These are phyloP conservation scores for Trichoderma sp. DNA, from an alignment of 2,329 filamentous ascomycete genomes.

Conservation along the genomic window DNA sequence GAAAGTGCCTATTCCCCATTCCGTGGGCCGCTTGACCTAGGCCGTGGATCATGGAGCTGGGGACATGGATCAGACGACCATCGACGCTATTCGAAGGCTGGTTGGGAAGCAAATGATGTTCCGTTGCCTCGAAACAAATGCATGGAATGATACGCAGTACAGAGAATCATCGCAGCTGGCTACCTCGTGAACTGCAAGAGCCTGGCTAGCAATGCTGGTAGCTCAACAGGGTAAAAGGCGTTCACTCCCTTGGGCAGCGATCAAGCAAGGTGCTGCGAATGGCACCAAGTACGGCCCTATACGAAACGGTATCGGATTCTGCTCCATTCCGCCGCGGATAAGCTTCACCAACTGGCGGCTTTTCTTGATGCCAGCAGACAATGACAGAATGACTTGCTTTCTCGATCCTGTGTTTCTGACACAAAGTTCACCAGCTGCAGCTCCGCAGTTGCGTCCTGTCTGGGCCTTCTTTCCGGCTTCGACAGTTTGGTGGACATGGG, in stretches of 20 bases:
- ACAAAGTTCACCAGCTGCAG: neutral
- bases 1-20: neutral
- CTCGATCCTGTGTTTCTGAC: neutral
- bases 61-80: neutral
- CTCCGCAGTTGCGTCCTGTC: neutral
- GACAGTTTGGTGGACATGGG: neutral
- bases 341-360: neutral
- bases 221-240: conserved; percentile 23
- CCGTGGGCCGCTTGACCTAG: conserved; percentile 2
- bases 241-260: conserved; percentile 19
- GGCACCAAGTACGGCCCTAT: neutral
- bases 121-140: neutral
- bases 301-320: neutral
- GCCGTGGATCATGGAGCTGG: neutral
- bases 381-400: neutral
- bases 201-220: conserved; percentile 19
- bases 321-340: neutral
- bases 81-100: conserved; percentile 21
- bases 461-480: neutral
- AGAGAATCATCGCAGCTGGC: conserved; percentile 2
- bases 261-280: neutral
- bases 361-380: too few species aligned
- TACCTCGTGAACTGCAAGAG: conserved; percentile 8
- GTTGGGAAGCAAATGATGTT: conserved; percentile 6
- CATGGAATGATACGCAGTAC: neutral